These are phyloP conservation scores for Oxyria digyna DNA, from an alignment of 148 eudicot genomes.

Conservation along the genomic window DNA sequence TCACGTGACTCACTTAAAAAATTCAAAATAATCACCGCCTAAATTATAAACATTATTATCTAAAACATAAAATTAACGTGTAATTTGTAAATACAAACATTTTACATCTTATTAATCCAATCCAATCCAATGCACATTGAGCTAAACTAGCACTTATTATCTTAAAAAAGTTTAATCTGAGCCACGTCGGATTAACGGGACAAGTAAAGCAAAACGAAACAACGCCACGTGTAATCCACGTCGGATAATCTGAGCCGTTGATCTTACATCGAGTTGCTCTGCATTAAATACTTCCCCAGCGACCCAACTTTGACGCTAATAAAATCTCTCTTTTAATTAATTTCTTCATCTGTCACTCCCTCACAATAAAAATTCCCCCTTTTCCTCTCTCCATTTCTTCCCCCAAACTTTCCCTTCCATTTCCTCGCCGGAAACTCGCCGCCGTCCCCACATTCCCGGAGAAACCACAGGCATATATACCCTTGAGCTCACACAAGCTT, in stretches of 20 bases:
- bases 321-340: not conserved
- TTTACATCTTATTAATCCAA: too few relatives aligned
- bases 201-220: not conserved
- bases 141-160: too few relatives aligned
- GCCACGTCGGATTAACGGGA: conserved; percentile 2
- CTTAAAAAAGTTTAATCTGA: too few relatives aligned
- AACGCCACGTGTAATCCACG: not conserved
- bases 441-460: not conserved
- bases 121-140: too few relatives aligned
- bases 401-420: conserved; percentile 3
- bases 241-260: not conserved
- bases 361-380: not conserved
- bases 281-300: not conserved
- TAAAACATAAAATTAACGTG: too few relatives aligned
- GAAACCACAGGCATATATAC: not conserved
- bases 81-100: too few relatives aligned
- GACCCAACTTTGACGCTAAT: not conserved
- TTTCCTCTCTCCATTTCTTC: conserved; percentile 1
- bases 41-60: too few relatives aligned
- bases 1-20: too few relatives aligned
- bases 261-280: not conserved
- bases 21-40: too few relatives aligned
- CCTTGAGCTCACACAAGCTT: not conserved
- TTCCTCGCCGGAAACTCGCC: conserved; percentile 1
- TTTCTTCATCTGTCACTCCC: conserved; percentile 3